Evolutionary conservation across 202 grass and related monocot genomes (phyloP).

Genomic region (Zizania palustris): DNA sequence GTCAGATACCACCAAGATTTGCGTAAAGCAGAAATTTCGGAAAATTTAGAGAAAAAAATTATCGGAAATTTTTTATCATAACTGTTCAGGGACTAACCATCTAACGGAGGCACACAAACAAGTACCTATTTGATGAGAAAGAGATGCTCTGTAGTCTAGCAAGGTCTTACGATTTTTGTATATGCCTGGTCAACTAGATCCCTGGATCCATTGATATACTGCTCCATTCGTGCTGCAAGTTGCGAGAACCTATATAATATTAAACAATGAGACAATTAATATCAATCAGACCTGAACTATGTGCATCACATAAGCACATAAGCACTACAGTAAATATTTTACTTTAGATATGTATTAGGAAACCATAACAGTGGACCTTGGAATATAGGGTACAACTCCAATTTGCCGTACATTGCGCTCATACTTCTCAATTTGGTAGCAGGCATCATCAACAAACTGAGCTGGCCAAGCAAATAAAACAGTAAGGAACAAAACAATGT

Average conservation of each 20-base stretch:
- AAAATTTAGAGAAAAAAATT: not conserved
- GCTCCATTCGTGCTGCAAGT: slow-evolving; percentile 85
- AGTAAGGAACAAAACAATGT: slow-evolving; percentile 39
- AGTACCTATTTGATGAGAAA: not conserved
- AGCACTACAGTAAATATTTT: not conserved
- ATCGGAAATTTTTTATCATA: not conserved
- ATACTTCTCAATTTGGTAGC: slow-evolving; percentile 90
- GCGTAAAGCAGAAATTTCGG: not conserved
- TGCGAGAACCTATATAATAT: slow-evolving; percentile 67
- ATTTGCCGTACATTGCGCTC: slow-evolving; percentile 72
- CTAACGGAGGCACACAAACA: not conserved
- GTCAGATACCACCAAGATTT: not conserved
- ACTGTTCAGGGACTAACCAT: not conserved
- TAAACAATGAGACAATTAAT: slow-evolving; percentile 22
- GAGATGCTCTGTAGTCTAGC: not conserved
- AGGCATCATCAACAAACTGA: slow-evolving; percentile 95
- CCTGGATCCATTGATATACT: slow-evolving; percentile 86
- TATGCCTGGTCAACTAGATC: slow-evolving; percentile 95
- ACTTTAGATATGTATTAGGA: slow-evolving; percentile 21
- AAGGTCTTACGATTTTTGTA: slow-evolving; percentile 80
- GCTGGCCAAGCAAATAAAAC: slow-evolving; percentile 33
- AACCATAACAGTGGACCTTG: slow-evolving; percentile 54
- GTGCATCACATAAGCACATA: not conserved
- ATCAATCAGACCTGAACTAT: slow-evolving; percentile 14
- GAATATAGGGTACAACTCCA: slow-evolving; percentile 87